A percentile compares a stretch with the other conserved stretches of the same genome.
phyloP scores from a whole-genome alignment of 148 eudicot species.

The Chenopodium suecicum region DNA sequence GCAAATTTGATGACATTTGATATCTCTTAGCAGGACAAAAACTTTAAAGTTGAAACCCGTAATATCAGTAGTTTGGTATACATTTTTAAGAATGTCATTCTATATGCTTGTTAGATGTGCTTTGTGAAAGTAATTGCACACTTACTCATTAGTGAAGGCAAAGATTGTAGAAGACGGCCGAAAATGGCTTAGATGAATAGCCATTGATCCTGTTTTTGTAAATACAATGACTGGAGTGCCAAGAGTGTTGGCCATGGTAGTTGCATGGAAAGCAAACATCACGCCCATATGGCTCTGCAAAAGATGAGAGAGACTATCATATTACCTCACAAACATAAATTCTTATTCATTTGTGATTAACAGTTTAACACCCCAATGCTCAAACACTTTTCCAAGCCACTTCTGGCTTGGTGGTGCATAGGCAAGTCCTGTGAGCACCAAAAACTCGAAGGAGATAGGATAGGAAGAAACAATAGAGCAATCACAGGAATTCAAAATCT shows the following conservation, averaged over 20 bases:
- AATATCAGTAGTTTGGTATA: neutral
- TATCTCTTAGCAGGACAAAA: neutral
- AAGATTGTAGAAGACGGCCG: slow-evolving; percentile 83
- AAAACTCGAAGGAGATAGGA: neutral
- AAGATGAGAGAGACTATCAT: neutral
- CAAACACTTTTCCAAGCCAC: neutral
- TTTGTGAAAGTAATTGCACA: neutral
- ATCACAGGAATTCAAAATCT: neutral
- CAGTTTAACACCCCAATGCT: neutral
- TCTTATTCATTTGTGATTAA: neutral
- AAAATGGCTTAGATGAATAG: slow-evolving; percentile 78
- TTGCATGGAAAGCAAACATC: slow-evolving; percentile 92
- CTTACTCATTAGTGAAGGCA: slow-evolving; percentile 96
- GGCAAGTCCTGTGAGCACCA: neutral
- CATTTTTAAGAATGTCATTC: neutral
- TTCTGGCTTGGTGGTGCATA: neutral
- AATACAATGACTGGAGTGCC: slow-evolving; percentile 87
- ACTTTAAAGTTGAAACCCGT: neutral
- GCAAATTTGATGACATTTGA: neutral
- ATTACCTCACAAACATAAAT: neutral
- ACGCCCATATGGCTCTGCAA: slow-evolving; percentile 82
- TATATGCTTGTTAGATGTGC: neutral
- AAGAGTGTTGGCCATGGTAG: slow-evolving; percentile 88
- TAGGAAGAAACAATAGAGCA: neutral
- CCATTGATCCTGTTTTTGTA: slow-evolving; percentile 99